Evolutionary conservation across 2,329 filamentous ascomycete genomes (phyloP).

Genomic region (Colletotrichum godetiae): DNA sequence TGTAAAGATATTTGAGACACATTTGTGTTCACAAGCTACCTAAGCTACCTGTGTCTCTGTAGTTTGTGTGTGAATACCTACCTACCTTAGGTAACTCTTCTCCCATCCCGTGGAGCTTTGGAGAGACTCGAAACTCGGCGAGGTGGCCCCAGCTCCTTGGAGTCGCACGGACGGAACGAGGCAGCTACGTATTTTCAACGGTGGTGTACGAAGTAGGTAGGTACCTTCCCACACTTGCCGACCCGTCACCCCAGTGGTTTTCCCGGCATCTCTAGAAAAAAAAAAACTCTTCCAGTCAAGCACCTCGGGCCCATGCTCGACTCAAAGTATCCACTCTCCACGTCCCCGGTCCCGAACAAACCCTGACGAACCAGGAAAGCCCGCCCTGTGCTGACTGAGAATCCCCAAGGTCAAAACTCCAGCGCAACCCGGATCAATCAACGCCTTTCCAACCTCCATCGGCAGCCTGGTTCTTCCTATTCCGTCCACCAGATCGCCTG

Average conservation of each 20-base stretch:
- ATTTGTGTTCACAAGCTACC: too few relatives aligned
- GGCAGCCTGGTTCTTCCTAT: slow-evolving; percentile 38
- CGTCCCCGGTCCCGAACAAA: not conserved
- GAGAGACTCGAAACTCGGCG: not conserved
- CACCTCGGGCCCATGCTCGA: not conserved
- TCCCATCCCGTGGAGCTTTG: too few relatives aligned
- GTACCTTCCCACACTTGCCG: not conserved
- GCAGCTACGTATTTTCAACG: not conserved
- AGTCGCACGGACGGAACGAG: not conserved
- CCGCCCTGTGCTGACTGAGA: not conserved
- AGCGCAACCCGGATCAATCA: slow-evolving; percentile 35
- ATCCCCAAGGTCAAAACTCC: slow-evolving; percentile 34
- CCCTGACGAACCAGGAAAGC: not conserved
- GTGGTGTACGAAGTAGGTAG: not conserved
- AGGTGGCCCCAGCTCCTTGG: not conserved
- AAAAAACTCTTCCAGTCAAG: slow-evolving; percentile 4
- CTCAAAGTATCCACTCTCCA: not conserved
- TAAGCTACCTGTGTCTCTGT: too few relatives aligned
- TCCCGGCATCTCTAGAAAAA: not conserved
- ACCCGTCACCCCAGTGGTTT: not conserved
- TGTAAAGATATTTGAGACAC: too few relatives aligned
- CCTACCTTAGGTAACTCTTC: too few relatives aligned
- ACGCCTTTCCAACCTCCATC: slow-evolving; percentile 36
- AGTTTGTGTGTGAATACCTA: too few relatives aligned
- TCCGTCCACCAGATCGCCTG: slow-evolving; percentile 35